Evolutionary conservation across 2,329 filamentous ascomycete species (phyloP), one percentile per base, ranked within the genome.

Genomic region (Exophiala aquamarina): DNA sequence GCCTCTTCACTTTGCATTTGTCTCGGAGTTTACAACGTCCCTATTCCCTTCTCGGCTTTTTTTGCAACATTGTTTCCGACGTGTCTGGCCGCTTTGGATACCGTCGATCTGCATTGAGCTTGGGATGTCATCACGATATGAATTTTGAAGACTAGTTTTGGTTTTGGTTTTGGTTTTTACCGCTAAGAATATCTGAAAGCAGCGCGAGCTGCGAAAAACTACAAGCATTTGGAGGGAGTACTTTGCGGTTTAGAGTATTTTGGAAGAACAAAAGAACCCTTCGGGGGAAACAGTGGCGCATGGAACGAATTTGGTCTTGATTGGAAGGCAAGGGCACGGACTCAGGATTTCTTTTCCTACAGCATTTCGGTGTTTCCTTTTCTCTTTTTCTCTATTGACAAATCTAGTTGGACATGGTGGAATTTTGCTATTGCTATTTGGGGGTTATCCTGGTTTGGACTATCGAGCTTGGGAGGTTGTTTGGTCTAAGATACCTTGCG

Each of bases 401-500:
- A 26, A 26, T 7, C 4, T 18, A 26, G 15, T 40, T 3, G 19
- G 17, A 40, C 15, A 23, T 15, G 39, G 15, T 47, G 35, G 40
- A 21, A 37, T 47, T 18, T 33, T 23, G 41, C 41, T 33, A 32
- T 28, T 14, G 15, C 14, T 26, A 14, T 33, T 11, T 26, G 23
- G 15, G 28, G 38, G 28, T 31, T 47, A n/a, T n/a, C n/a, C n/a
- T n/a, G n/a, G n/a, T 41, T 29, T 17, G 10, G 14, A 13, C 20
- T 42, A 20, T 20, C 20, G 23, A 19, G 20, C 20, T 21, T 51
- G 41, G 51, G 51, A 45, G 44, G 49, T 41, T 36, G 32, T 52
- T 48, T 54, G 44, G 19, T 52, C n/a, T 42, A 41, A 59, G 56
- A 59, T 59, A 57, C 56, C 56, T 56, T 51, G 54, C 56, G 52